Conservation (phyloP, 108 stramenopile species). For the Skeletonema menzelii region DNA sequence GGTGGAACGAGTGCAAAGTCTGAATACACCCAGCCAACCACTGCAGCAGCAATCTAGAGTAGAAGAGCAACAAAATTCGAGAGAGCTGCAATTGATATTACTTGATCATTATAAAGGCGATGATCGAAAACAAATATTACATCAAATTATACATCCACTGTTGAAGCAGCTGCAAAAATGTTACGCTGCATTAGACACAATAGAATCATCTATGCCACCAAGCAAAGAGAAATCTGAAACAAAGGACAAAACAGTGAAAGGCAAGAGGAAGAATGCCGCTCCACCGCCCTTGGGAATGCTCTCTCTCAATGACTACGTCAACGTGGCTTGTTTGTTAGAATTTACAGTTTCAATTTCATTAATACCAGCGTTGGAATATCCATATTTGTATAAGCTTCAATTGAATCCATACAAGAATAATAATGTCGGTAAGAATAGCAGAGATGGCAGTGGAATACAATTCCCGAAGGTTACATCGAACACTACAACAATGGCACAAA, state of each 20-base stretch:
- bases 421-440: background rate
- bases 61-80: background rate
- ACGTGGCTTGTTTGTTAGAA: constrained; percentile 78
- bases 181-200: constrained; percentile 37
- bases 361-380: constrained; percentile 58
- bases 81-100: constrained; percentile 1
- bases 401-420: background rate
- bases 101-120: constrained; percentile 13
- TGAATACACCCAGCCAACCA: background rate
- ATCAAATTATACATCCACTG: constrained; percentile 33
- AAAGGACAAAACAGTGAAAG: background rate
- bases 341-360: constrained; percentile 61
- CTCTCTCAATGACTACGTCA: constrained; percentile 83
- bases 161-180: constrained; percentile 27
- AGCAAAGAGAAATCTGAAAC: background rate
- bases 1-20: constrained; percentile 15
- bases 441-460: background rate
- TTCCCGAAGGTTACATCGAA: constrained; percentile 11
- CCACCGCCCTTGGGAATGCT: constrained; percentile 74
- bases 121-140: constrained; percentile 38
- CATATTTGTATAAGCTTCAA: constrained; percentile 32
- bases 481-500: constrained; percentile 21
- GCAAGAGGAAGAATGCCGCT: constrained; percentile 38
- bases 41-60: background rate
- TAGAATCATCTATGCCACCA: constrained; percentile 2